Evolutionary conservation across 805 yeast species (phyloP).

Genomic region (Sugiyamaella boreocaroliniensis): DNA sequence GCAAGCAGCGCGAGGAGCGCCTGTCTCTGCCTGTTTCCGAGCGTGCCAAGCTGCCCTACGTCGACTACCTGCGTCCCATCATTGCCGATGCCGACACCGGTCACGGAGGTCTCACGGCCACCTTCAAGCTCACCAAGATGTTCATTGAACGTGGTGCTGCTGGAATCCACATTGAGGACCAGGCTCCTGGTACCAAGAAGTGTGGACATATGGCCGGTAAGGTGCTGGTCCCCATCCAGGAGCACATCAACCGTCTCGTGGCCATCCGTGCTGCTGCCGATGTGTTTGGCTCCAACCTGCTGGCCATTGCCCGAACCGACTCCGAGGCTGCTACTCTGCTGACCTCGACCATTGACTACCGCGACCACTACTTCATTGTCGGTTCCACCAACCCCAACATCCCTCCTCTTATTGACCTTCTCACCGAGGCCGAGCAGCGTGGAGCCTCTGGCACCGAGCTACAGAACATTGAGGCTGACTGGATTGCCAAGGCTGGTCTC

Average conservation of each 20-base stretch:
- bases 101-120: slow-evolving; percentile 97
- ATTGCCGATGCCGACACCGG: slow-evolving; percentile 98
- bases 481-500: slow-evolving; percentile 77
- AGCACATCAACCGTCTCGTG: slow-evolving; percentile 88
- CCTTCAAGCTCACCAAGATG: slow-evolving; percentile 89
- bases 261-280: slow-evolving; percentile 95
- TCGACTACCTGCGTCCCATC: slow-evolving; percentile 88
- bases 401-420: slow-evolving; percentile 64
- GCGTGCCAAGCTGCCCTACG: slow-evolving; percentile 64
- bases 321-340: slow-evolving; percentile 95
- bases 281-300: slow-evolving; percentile 77
- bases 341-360: slow-evolving; percentile 86
- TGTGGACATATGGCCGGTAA: slow-evolving; percentile 99
- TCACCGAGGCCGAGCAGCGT: slow-evolving; percentile 70
- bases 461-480: slow-evolving; percentile 67
- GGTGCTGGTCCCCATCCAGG: slow-evolving; percentile 95
- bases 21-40: slow-evolving; percentile 50
- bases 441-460: slow-evolving; percentile 71
- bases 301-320: slow-evolving; percentile 92
- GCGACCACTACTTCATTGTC: slow-evolving; percentile 88
- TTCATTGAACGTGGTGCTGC: slow-evolving; percentile 98
- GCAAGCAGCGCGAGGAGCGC: slow-evolving; percentile 89
- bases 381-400: slow-evolving; percentile 86
- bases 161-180: slow-evolving; percentile 97
- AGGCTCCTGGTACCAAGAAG: slow-evolving; percentile 97